A percentile compares a stretch with the other conserved stretches of the same genome.
These are phyloP conservation scores for Picochlorum sp. DNA, from an alignment of 139 green algal genomes.

Conservation along the genomic window DNA sequence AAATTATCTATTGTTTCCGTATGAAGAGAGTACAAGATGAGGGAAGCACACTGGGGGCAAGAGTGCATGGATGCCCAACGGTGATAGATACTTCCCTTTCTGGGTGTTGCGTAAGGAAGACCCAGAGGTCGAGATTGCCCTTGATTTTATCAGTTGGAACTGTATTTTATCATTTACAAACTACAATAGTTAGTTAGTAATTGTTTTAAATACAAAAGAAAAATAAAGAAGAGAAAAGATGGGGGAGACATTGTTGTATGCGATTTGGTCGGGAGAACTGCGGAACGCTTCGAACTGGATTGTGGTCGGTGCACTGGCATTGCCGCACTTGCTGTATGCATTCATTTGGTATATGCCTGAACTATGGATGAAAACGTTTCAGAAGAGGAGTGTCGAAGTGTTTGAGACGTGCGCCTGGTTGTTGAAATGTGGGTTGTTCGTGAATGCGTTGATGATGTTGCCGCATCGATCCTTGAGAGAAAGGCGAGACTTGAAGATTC, in stretches of 20 bases:
- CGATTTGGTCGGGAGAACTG: neutral
- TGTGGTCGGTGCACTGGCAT: slow-evolving; percentile 20
- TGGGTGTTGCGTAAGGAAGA: too few relatives aligned
- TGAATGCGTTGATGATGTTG: neutral
- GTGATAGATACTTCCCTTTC: too few relatives aligned
- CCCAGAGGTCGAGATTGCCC: too few relatives aligned
- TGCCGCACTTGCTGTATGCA: slow-evolving; percentile 58
- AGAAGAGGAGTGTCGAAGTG: slow-evolving; percentile 21
- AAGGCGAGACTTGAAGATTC: neutral
- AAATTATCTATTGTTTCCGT: neutral
- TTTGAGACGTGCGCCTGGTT: slow-evolving; percentile 37
- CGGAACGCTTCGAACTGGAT: slow-evolving; percentile 3
- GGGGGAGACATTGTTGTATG: neutral
- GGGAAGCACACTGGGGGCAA: too few relatives aligned
- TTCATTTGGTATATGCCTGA: slow-evolving; percentile 49
- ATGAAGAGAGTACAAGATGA: neutral
- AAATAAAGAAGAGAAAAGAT: neutral
- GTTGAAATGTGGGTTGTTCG: slow-evolving; percentile 47
- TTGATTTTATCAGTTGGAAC: too few relatives aligned
- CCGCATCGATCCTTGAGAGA: neutral
- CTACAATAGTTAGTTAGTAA: neutral
- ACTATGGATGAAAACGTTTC: slow-evolving; percentile 34
- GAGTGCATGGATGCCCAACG: too few relatives aligned
- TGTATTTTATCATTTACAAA: neutral
- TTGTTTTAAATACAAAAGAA: neutral